phyloP scores from a whole-genome alignment of 2,329 filamentous ascomycete species.

The Talaromyces sp. region DNA sequence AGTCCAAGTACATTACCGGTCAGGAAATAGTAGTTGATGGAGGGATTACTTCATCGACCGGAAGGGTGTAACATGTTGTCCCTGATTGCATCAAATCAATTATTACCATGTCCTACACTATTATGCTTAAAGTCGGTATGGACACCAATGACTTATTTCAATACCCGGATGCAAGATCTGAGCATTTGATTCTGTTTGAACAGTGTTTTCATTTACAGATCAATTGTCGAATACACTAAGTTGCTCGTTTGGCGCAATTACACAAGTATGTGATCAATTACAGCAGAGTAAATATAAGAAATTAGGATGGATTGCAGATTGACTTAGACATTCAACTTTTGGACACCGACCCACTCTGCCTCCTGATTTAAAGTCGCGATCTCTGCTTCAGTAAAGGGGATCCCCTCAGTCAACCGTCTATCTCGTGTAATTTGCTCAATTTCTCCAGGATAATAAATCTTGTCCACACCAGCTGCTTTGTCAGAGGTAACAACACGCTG shows the following conservation, averaged over 20 bases:
- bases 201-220: too few relatives aligned
- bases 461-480: conserved; percentile 52
- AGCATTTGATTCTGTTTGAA: background rate
- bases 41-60: conserved; percentile 10
- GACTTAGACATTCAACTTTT: conserved; percentile 8
- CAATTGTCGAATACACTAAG: too few relatives aligned
- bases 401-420: conserved; percentile 42
- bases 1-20: conserved; percentile 68
- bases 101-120: too few relatives aligned
- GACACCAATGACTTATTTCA: too few relatives aligned
- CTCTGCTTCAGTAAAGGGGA: conserved; percentile 50
- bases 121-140: too few relatives aligned
- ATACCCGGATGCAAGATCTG: background rate
- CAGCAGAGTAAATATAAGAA: too few relatives aligned
- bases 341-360: conserved; percentile 43
- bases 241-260: too few relatives aligned
- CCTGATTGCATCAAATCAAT: background rate
- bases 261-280: too few relatives aligned
- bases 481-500: conserved; percentile 52
- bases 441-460: conserved; percentile 58
- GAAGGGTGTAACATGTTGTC: background rate
- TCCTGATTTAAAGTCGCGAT: conserved; percentile 50
- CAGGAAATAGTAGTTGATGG: conserved; percentile 52
- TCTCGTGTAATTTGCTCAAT: conserved; percentile 52
- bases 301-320: background rate